Base-by-base conservation (phyloP, 129 eudicot species). In the Sambucus nigra region DNA sequence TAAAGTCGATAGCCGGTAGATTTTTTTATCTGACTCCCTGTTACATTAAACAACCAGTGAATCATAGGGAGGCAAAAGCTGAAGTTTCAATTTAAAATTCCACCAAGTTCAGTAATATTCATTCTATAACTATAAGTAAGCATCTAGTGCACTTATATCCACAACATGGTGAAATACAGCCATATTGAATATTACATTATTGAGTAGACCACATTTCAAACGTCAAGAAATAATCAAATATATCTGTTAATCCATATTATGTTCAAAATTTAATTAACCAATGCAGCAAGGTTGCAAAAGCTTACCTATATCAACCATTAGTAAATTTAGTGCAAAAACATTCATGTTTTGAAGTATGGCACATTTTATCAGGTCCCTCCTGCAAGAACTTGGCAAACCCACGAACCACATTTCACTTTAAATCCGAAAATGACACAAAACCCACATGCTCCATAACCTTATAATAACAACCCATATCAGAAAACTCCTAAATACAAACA, bases 1-100 rank as follows among this genome's bases (percentile, higher is more conserved):
- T 63, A 61, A 39, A 33, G 24, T 15, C 70, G 72, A 69, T 52
- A 47, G 57, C 55, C 47, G 16, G 71, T 0, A 61, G 29, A 67
- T 74, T 66, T 68, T 53, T 46, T 44, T 13, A 12, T 2, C 11
- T 51, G 39, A 18, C 55, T 72, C 74, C 70, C 76, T 71, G 62
- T 10, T 11, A 52, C 47, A 50, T 44, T 11, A 46, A 35, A 11
- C 19, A 41, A 59, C 20, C 21, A 32, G 29, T 20, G 46, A 59
- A 31, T 26, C 12, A 57, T 39, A 10, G 14, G 28, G 49, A 39
- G 7, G 19, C n/a, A 18, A 50, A 39, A 29, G 54, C n/a, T n/a
- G n/a, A n/a, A n/a, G n/a, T n/a, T n/a, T n/a, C n/a, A n/a, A n/a
- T n/a, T n/a, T n/a, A n/a, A 35, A 35, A 1, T 35, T 8, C 12